Percentiles rank a stretch among this genome's conserved stretches.
phyloP scores from a whole-genome alignment of 768 basidiomycete genomes.

The Lactifluus piperatus region DNA sequence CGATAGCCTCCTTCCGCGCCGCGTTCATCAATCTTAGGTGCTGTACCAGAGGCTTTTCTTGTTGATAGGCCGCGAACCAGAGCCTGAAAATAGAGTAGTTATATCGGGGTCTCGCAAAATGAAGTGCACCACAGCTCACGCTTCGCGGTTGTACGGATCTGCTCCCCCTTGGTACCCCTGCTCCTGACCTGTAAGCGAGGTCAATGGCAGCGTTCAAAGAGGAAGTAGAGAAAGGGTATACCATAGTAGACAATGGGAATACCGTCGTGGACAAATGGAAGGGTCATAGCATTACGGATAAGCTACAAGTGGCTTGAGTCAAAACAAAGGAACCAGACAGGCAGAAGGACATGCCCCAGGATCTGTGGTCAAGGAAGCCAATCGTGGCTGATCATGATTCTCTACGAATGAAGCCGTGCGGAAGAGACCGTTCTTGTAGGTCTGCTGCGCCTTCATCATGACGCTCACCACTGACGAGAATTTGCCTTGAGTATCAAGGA shows the following conservation, averaged over 20 bases:
- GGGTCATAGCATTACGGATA: constrained; percentile 40
- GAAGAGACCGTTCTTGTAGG: constrained; percentile 34
- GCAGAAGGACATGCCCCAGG: constrained; percentile 29
- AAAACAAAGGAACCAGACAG: neutral
- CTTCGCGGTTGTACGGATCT: constrained; percentile 43
- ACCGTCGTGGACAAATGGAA: constrained; percentile 43
- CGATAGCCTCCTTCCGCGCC: constrained; percentile 43
- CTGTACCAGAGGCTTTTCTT: constrained; percentile 39
- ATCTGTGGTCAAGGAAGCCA: constrained; percentile 36
- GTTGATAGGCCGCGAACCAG: constrained; percentile 50
- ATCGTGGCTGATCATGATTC: constrained; percentile 48
- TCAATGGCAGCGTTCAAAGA: neutral
- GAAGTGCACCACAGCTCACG: constrained; percentile 26
- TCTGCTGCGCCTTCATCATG: constrained; percentile 27
- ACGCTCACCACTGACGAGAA: constrained; percentile 26
- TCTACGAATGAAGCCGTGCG: constrained; percentile 42
- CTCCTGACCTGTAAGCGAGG: constrained; percentile 35
- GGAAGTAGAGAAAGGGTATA: constrained; percentile 4
- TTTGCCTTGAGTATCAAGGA: constrained; percentile 29
- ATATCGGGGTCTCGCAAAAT: neutral
- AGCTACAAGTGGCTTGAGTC: constrained; percentile 25
- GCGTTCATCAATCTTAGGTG: constrained; percentile 43
- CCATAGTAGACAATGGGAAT: constrained; percentile 46
- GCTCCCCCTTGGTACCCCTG: constrained; percentile 39
- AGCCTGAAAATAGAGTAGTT: constrained; percentile 32